Conservation (phyloP, 768 basidiomycete species). For the Suillus occidentalis region DNA sequence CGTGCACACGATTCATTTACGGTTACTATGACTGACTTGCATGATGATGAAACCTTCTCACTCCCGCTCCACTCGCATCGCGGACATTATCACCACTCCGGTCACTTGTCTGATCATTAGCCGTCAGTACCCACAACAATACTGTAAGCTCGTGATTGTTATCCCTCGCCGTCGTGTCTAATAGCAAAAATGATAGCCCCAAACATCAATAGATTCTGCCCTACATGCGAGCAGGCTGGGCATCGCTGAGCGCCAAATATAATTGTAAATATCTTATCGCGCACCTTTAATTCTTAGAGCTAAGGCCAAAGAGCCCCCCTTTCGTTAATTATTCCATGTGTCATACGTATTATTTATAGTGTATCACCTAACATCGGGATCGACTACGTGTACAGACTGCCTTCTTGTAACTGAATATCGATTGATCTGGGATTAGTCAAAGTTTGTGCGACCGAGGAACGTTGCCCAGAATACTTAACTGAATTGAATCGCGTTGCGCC, state of each 20-base stretch:
- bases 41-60: background rate
- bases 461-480: background rate
- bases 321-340: conserved; percentile 24
- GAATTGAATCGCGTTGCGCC: background rate
- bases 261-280: conserved; percentile 5
- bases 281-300: conserved; percentile 15
- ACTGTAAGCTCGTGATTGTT: conserved; percentile 33
- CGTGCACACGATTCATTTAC: conserved; percentile 15
- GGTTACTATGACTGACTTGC: conserved; percentile 2
- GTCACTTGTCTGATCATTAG: conserved; percentile 22
- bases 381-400: conserved; percentile 12
- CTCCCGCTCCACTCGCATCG: background rate
- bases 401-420: conserved; percentile 26
- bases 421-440: conserved; percentile 13
- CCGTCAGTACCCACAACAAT: conserved; percentile 46
- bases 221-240: conserved; percentile 35
- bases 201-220: conserved; percentile 41
- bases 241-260: conserved; percentile 20
- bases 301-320: conserved; percentile 8
- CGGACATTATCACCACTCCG: background rate
- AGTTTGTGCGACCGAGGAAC: background rate
- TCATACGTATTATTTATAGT: conserved; percentile 11
- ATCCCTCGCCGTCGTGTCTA: background rate
- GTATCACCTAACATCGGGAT: conserved; percentile 10
- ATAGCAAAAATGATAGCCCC: conserved; percentile 34